These are phyloP conservation scores for Cyclotella choctawhatcheeana DNA, from an alignment of 108 stramenopile species.

Conservation along the genomic window DNA sequence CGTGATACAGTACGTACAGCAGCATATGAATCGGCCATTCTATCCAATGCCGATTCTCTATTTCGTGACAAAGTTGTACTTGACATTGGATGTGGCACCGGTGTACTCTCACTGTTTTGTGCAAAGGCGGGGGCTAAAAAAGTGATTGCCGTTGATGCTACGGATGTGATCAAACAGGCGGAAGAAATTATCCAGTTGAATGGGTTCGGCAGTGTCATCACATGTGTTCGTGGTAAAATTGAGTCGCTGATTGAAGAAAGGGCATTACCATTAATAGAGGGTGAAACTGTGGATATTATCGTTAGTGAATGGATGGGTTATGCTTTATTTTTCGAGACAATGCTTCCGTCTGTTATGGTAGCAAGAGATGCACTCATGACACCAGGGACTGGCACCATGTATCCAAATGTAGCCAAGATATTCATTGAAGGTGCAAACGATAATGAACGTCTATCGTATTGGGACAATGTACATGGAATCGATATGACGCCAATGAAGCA, in stretches of 20 bases:
- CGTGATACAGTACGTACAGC: constrained; percentile 74
- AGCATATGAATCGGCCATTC: constrained; percentile 64
- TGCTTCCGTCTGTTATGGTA: constrained; percentile 86
- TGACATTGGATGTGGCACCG: constrained; percentile 86
- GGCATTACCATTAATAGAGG: constrained; percentile 41
- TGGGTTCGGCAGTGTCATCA: constrained; percentile 60
- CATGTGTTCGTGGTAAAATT: constrained; percentile 63
- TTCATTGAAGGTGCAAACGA: constrained; percentile 58
- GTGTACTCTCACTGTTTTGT: constrained; percentile 74
- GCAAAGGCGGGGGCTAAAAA: constrained; percentile 86
- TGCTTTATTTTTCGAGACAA: constrained; percentile 89
- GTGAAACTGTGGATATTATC: constrained; percentile 80
- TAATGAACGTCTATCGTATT: constrained; percentile 47
- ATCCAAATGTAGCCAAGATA: constrained; percentile 50
- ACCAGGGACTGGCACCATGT: constrained; percentile 52
- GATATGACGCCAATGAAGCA: constrained; percentile 84
- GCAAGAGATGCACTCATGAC: constrained; percentile 71
- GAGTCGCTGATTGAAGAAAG: constrained; percentile 65
- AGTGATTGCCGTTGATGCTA: constrained; percentile 82
- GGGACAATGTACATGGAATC: constrained; percentile 85
- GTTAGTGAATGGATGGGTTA: constrained; percentile 96
- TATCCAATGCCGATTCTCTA: constrained; percentile 55
- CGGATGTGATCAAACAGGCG: constrained; percentile 68
- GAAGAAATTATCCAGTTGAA: constrained; percentile 67
- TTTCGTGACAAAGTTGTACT: constrained; percentile 70